Percentiles rank a stretch among this genome's conserved stretches.
Conservation (phyloP, 2,329 filamentous ascomycete genomes). For the Purpureocillium lavendulum region DNA sequence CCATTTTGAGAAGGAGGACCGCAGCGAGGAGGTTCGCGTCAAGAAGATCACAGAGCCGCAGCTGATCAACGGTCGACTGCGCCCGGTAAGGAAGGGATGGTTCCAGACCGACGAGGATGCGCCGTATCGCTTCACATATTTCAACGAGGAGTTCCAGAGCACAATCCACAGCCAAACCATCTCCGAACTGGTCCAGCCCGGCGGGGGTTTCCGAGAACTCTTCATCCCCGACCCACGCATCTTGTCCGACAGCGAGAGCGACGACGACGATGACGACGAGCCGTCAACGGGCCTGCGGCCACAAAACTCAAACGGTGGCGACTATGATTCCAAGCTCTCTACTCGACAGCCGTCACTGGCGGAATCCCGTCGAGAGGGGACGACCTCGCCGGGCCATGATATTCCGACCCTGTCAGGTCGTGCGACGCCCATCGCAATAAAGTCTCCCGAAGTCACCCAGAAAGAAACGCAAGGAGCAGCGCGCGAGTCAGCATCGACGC, state of each 20-base stretch:
- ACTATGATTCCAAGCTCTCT: constrained; percentile 33
- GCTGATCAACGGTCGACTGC: constrained; percentile 79
- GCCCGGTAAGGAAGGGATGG: constrained; percentile 74
- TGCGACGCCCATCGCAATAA: constrained; percentile 38
- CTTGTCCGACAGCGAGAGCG: constrained; percentile 64
- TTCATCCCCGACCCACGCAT: constrained; percentile 82
- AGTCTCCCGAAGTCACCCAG: constrained; percentile 22
- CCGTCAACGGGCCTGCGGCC: constrained; percentile 14
- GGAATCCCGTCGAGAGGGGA: constrained; percentile 17
- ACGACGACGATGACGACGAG: constrained; percentile 47
- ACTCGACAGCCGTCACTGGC: constrained; percentile 38
- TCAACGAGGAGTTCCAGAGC: constrained; percentile 93
- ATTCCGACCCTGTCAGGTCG: constrained; percentile 30
- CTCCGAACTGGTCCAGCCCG: constrained; percentile 82
- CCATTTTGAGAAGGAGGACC: constrained; percentile 73
- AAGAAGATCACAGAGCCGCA: constrained; percentile 94
- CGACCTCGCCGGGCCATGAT: constrained; percentile 20
- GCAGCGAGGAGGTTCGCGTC: constrained; percentile 71
- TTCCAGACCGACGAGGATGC: constrained; percentile 81
- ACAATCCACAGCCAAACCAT: constrained; percentile 96
- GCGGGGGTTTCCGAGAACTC: constrained; percentile 74
- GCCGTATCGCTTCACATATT: constrained; percentile 95
- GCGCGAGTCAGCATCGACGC: constrained; percentile 14
- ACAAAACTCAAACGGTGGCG: constrained; percentile 13
- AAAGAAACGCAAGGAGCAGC: constrained; percentile 11